phyloP scores from a whole-genome alignment of 148 eudicot species.

The Camellia granthamiana region DNA sequence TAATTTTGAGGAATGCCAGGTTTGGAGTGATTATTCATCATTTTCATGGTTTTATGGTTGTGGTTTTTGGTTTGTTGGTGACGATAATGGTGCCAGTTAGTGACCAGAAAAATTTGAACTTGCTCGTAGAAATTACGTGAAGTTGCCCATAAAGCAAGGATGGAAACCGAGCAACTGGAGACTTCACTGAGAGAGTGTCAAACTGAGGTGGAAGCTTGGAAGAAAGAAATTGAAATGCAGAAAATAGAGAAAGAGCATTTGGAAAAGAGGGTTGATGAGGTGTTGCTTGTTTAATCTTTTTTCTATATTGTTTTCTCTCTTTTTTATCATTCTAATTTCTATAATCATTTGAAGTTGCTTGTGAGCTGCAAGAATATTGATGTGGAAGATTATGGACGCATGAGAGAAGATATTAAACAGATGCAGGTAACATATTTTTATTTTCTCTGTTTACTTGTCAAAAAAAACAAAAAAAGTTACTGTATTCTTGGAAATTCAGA shows the following conservation, averaged over 20 bases:
- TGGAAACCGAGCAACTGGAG: constrained; percentile 54
- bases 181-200: constrained; percentile 53
- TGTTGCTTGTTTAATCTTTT: constrained; percentile 12
- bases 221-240: constrained; percentile 50
- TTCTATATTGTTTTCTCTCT: not conserved
- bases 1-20: constrained; percentile 94
- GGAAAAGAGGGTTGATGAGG: constrained; percentile 56
- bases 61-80: not conserved
- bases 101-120: constrained; percentile 6
- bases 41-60: not conserved
- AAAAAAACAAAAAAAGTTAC: not conserved
- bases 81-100: not conserved
- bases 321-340: not conserved
- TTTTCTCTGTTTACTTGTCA: not conserved
- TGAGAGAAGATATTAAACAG: constrained; percentile 55
- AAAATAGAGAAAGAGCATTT: constrained; percentile 51
- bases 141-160: constrained; percentile 41
- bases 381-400: constrained; percentile 63
- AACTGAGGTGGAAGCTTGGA: constrained; percentile 46
- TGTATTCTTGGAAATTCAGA: not conserved
- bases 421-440: constrained; percentile 37
- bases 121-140: constrained; percentile 61
- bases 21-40: constrained; percentile 13
- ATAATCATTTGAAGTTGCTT: constrained; percentile 32
- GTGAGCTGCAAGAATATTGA: constrained; percentile 59